Conservation (phyloP, 179 eudicot species). For the Patellifolia procumbens region DNA sequence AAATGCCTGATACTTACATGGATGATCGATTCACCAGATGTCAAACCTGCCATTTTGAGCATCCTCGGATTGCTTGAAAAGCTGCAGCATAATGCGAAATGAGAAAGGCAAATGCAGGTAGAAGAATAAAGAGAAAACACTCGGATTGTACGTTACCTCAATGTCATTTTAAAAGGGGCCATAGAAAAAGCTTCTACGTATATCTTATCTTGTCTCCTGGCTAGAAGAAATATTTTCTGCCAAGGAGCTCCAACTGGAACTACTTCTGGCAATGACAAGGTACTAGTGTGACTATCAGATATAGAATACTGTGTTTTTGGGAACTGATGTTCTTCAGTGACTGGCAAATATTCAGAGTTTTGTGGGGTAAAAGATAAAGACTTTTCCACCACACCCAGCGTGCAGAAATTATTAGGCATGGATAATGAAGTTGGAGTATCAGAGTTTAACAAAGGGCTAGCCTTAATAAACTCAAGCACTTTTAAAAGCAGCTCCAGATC, state of each 20-base stretch:
- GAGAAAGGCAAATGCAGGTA: slow-evolving; percentile 12
- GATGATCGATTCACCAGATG: slow-evolving; percentile 80
- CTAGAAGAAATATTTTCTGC: slow-evolving; percentile 80
- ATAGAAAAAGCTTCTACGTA: slow-evolving; percentile 75
- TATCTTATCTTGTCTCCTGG: slow-evolving; percentile 80
- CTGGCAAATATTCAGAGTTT: slow-evolving; percentile 28
- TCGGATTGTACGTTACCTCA: slow-evolving; percentile 52
- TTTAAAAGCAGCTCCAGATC: slow-evolving; percentile 84
- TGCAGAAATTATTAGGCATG: slow-evolving; percentile 35
- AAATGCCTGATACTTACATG: slow-evolving; percentile 52
- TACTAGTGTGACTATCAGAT: slow-evolving; percentile 27
- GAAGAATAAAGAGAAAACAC: background rate
- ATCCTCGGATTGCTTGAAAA: slow-evolving; percentile 95
- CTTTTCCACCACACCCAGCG: slow-evolving; percentile 30
- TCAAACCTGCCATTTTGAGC: slow-evolving; percentile 71
- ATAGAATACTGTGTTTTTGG: no score
- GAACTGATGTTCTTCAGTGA: slow-evolving; percentile 30
- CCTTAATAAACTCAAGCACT: slow-evolving; percentile 63
- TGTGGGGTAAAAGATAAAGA: slow-evolving; percentile 27
- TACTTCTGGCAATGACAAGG: slow-evolving; percentile 50
- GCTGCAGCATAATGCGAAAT: slow-evolving; percentile 47
- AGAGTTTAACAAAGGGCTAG: slow-evolving; percentile 46
- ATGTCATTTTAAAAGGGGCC: slow-evolving; percentile 73
- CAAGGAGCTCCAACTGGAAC: slow-evolving; percentile 96
- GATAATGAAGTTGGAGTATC: slow-evolving; percentile 36